Percentiles rank a stretch among this genome's conserved stretches.
These are phyloP conservation scores for Candida nemodendra DNA, from an alignment of 805 yeast genomes.

Conservation along the genomic window DNA sequence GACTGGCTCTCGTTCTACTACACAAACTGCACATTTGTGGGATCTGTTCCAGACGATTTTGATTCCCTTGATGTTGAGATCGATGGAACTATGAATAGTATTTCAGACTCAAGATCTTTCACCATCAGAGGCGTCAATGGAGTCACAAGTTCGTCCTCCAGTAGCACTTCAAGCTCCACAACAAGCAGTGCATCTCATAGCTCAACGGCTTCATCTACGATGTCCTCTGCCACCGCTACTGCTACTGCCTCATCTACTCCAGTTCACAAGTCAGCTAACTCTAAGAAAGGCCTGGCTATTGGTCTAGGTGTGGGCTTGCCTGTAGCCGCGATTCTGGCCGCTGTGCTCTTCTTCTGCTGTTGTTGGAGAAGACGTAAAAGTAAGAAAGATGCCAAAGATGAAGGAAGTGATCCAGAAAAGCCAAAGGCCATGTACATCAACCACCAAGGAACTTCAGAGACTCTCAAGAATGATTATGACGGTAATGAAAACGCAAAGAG, in stretches of 20 bases:
- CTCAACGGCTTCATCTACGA: slow-evolving; percentile 26
- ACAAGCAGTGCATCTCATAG: slow-evolving; percentile 30
- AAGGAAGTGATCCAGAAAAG: slow-evolving; percentile 28
- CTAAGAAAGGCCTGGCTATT: slow-evolving; percentile 67
- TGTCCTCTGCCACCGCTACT: slow-evolving; percentile 5
- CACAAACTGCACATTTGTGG: slow-evolving; percentile 63
- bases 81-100: slow-evolving; percentile 37
- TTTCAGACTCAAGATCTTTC: slow-evolving; percentile 43
- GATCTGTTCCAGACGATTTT: slow-evolving; percentile 58
- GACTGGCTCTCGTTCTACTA: slow-evolving; percentile 68
- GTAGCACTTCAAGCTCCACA: slow-evolving; percentile 29
- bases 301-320: slow-evolving; percentile 91
- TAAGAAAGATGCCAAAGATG: slow-evolving; percentile 28
- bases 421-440: slow-evolving; percentile 17
- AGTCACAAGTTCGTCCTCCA: slow-evolving; percentile 21
- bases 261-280: slow-evolving; percentile 17
- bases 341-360: slow-evolving; percentile 51
- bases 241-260: slow-evolving; percentile 5
- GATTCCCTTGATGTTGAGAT: slow-evolving; percentile 40
- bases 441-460: slow-evolving; percentile 21
- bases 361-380: slow-evolving; percentile 49
- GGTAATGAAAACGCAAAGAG: slow-evolving; percentile 30
- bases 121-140: slow-evolving; percentile 50
- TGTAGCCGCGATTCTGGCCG: slow-evolving; percentile 47
- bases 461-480: slow-evolving; percentile 28